phyloP scores from a whole-genome alignment of 352 stramenopile genomes.

The Phytophthora sojae region DNA sequence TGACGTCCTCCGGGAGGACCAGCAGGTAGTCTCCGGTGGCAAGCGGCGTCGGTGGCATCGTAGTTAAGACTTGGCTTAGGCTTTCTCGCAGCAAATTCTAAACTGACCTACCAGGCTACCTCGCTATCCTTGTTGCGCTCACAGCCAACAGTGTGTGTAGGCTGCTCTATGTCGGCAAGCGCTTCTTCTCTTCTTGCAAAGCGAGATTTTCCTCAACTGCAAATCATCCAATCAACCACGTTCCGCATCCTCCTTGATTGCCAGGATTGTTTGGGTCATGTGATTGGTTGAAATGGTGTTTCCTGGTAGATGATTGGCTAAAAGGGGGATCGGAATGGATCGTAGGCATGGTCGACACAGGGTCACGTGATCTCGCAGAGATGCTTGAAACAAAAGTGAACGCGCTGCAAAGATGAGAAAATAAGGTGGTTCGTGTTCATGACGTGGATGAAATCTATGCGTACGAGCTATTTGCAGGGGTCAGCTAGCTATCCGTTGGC shows the following conservation, averaged over 20 bases:
- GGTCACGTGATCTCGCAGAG: neutral
- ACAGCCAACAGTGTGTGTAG: no score
- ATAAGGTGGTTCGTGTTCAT: conserved; percentile 12
- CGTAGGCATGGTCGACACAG: no score
- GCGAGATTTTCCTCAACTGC: no score
- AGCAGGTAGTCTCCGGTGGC: conserved; percentile 5
- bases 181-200: no score
- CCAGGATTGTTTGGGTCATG: neutral
- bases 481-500: conserved; percentile 9
- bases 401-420: neutral
- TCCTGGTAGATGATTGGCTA: neutral
- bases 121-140: no score
- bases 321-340: no score
- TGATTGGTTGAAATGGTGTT: neutral
- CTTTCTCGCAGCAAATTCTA: no score
- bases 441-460: conserved; percentile 19
- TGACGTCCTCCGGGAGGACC: conserved; percentile 1
- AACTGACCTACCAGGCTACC: no score
- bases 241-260: conserved; percentile 3
- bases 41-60: neutral
- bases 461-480: conserved; percentile 26
- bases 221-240: neutral
- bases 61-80: neutral
- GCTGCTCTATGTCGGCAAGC: no score
- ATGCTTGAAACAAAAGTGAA: neutral